Conservation (phyloP, 169 alveolate genomes). For the Plasmodium cynomolgi region DNA sequence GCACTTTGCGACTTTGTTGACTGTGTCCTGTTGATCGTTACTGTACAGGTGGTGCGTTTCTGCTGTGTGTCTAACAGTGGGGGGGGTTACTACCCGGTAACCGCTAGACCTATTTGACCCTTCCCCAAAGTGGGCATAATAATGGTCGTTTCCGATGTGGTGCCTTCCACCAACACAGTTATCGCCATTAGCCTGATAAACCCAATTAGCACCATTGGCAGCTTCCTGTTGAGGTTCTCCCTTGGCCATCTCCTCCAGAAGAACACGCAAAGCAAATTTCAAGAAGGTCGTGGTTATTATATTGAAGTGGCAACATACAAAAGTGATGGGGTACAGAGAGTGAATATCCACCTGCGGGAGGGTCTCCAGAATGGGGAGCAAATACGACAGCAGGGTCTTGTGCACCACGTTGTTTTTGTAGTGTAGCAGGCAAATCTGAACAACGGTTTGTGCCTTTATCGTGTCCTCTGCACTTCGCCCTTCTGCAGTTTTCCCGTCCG, state of each 20-base stretch:
- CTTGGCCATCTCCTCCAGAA: constrained; percentile 6
- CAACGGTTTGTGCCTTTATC: constrained; percentile 19
- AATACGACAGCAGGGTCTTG: constrained; percentile 2
- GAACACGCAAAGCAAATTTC: not conserved
- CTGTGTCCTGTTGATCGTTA: not conserved
- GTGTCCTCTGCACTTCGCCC: not conserved
- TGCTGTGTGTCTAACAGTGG: not conserved
- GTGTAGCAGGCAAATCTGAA: constrained; percentile 45
- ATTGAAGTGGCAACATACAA: constrained; percentile 46
- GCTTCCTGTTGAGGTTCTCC: not conserved
- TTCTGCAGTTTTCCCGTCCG: not conserved
- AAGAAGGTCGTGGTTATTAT: constrained; percentile 12
- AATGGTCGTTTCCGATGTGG: not conserved
- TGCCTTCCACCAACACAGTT: not conserved
- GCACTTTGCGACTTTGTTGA: constrained; percentile 23
- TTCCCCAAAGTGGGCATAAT: not conserved
- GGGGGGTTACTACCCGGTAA: not conserved
- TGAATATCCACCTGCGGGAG: not conserved
- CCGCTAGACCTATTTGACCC: not conserved
- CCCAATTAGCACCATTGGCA: not conserved
- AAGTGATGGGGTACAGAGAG: constrained; percentile 1
- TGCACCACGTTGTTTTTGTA: constrained; percentile 46
- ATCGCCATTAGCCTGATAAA: not conserved
- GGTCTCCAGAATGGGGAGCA: not conserved
- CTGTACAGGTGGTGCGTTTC: not conserved